These are phyloP conservation scores for Cyberlindnera amylophila DNA, from an alignment of 805 yeast species.

Conservation along the genomic window DNA sequence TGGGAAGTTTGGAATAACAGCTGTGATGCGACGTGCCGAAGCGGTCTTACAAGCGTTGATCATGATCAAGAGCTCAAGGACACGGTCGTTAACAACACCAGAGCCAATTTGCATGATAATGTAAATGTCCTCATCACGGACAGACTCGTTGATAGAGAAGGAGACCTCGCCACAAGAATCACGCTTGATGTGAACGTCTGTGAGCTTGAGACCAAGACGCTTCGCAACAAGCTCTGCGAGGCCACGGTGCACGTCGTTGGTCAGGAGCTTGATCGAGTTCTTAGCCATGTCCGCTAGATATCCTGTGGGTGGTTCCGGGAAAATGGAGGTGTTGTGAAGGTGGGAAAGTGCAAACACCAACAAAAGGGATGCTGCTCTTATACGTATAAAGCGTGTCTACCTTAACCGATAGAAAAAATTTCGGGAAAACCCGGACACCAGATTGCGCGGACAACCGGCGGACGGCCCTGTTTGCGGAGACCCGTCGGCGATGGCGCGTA, in stretches of 20 bases:
- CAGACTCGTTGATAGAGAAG: constrained; percentile 75
- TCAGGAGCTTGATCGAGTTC: constrained; percentile 63
- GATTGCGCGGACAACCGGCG: constrained; percentile 1
- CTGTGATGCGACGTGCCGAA: constrained; percentile 78
- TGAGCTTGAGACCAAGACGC: constrained; percentile 54
- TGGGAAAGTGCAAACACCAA: not conserved
- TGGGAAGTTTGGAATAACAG: constrained; percentile 78
- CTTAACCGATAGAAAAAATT: constrained; percentile 5
- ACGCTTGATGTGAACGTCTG: constrained; percentile 61
- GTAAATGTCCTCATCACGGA: constrained; percentile 80
- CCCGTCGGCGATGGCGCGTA: no score
- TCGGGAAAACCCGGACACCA: constrained; percentile 9
- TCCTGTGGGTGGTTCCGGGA: not conserved
- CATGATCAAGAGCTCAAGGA: constrained; percentile 71
- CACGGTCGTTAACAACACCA: constrained; percentile 71
- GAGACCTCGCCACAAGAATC: constrained; percentile 73
- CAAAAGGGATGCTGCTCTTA: not conserved
- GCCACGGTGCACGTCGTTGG: constrained; percentile 65
- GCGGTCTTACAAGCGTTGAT: constrained; percentile 82
- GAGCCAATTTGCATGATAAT: constrained; percentile 78
- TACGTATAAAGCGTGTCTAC: no score
- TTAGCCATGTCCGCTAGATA: constrained; percentile 50
- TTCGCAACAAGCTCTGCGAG: constrained; percentile 66
- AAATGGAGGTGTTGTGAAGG: not conserved
- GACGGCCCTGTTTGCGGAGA: not conserved